phyloP scores from a whole-genome alignment of 1,284 basidiomycete species.

The Volvariella volvacea region DNA sequence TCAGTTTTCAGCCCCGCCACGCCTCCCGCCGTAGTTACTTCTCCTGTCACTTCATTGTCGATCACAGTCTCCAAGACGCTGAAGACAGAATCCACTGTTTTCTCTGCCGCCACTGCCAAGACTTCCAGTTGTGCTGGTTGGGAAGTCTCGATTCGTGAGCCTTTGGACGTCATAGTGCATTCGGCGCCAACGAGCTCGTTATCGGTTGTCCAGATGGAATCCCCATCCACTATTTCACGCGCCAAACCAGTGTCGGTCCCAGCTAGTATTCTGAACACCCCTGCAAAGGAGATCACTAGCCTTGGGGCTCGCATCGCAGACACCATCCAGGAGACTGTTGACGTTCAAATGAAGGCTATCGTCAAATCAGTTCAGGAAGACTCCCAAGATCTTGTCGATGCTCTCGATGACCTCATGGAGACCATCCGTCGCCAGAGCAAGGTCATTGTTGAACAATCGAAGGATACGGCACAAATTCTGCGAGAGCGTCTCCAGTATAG shows the following conservation, averaged over 20 bases:
- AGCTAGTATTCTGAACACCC: slow-evolving; percentile 13
- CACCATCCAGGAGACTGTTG: slow-evolving; percentile 46
- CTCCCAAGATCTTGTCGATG: slow-evolving; percentile 51
- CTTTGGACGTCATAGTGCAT: slow-evolving; percentile 18
- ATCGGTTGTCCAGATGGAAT: slow-evolving; percentile 12
- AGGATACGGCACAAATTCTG: slow-evolving; percentile 36
- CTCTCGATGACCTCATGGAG: slow-evolving; percentile 51
- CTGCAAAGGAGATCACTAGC: slow-evolving; percentile 25
- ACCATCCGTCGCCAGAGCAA: slow-evolving; percentile 44
- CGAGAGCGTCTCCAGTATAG: slow-evolving; percentile 41
- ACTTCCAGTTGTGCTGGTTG: slow-evolving; percentile 8
- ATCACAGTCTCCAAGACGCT: slow-evolving; percentile 18
- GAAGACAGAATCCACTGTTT: slow-evolving; percentile 15
- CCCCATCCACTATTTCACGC: slow-evolving; percentile 9
- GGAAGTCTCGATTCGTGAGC: slow-evolving; percentile 3
- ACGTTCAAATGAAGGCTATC: slow-evolving; percentile 35
- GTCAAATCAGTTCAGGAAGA: slow-evolving; percentile 39
- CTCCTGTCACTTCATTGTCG: slow-evolving; percentile 22
- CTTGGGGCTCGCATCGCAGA: slow-evolving; percentile 37
- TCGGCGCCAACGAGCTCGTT: slow-evolving; percentile 16
- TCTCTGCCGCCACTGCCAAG: slow-evolving; percentile 14
- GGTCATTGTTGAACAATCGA: slow-evolving; percentile 38
- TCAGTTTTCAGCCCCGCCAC: slow-evolving; percentile 45
- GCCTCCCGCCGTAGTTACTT: slow-evolving; percentile 30
- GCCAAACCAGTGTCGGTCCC: slow-evolving; percentile 7